phyloP scores from a whole-genome alignment of 164 flowering plant genomes.

The Echeveria elegans region DNA sequence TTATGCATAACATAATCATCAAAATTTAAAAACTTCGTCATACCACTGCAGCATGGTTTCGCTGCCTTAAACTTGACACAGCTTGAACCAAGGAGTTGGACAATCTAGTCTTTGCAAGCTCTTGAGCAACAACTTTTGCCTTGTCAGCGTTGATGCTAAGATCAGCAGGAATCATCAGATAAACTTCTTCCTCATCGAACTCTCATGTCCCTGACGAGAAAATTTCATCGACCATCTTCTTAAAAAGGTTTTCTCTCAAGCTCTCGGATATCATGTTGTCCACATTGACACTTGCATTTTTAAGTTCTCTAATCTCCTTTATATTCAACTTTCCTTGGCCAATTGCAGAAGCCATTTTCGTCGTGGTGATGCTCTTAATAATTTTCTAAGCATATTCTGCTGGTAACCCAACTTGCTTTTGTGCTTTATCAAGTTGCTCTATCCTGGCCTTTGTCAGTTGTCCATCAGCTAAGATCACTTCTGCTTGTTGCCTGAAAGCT shows the following conservation, averaged over 20 bases:
- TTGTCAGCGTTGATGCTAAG: slow-evolving; percentile 62
- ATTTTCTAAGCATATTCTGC: slow-evolving; percentile 64
- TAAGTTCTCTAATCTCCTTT: slow-evolving; percentile 78
- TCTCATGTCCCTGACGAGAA: slow-evolving; percentile 97
- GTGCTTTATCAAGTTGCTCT: slow-evolving; percentile 68
- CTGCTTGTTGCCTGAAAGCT: slow-evolving; percentile 77
- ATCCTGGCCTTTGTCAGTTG: slow-evolving; percentile 69
- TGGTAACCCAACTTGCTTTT: slow-evolving; percentile 81
- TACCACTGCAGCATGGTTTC: slow-evolving; percentile 75
- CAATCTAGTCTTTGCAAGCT: slow-evolving; percentile 61
- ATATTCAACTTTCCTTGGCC: slow-evolving; percentile 64
- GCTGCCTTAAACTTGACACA: slow-evolving; percentile 69
- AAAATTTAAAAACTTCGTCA: slow-evolving; percentile 8
- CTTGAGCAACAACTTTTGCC: slow-evolving; percentile 63
- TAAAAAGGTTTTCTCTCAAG: slow-evolving; percentile 66
- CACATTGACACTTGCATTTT: slow-evolving; percentile 59
- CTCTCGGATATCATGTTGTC: slow-evolving; percentile 62
- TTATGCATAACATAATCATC: not conserved
- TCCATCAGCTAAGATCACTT: slow-evolving; percentile 94
- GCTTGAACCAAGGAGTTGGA: slow-evolving; percentile 81
- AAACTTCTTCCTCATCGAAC: slow-evolving; percentile 80
- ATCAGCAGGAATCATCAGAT: slow-evolving; percentile 65
- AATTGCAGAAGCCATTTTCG: slow-evolving; percentile 76
- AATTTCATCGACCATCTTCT: slow-evolving; percentile 72
- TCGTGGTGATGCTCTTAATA: slow-evolving; percentile 69